Conservation (phyloP, 2,329 filamentous ascomycete species). For the Trichothecium roseum region DNA sequence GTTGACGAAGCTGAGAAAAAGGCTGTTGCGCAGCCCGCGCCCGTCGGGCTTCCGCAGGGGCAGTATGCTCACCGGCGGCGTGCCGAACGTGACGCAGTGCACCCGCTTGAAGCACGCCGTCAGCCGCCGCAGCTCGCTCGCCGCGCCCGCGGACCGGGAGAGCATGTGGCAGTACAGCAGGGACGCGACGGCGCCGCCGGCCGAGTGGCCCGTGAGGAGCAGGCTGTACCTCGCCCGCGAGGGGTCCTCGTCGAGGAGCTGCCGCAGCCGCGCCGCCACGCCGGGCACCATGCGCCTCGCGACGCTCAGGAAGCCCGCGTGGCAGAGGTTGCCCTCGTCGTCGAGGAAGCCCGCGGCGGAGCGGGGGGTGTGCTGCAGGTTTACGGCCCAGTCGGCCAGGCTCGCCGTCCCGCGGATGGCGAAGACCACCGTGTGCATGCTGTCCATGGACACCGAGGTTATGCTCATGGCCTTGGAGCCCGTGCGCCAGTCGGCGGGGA, state of each 20-base stretch:
- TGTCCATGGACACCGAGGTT: conserved; percentile 69
- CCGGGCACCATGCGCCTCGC: conserved; percentile 65
- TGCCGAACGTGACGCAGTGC: conserved; percentile 80
- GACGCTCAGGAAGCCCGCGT: conserved; percentile 68
- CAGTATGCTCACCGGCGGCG: conserved; percentile 64
- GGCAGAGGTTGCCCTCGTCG: conserved; percentile 66
- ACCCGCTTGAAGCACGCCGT: conserved; percentile 65
- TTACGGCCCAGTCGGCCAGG: conserved; percentile 81
- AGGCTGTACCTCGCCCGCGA: conserved; percentile 55
- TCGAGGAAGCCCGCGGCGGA: conserved; percentile 64
- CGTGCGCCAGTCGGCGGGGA: conserved; percentile 59
- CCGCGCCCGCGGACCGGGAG: conserved; percentile 37
- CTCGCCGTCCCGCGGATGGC: conserved; percentile 73
- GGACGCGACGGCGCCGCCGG: conserved; percentile 73
- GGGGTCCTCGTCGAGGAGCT: conserved; percentile 63
- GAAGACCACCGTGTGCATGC: conserved; percentile 70
- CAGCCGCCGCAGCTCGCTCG: conserved; percentile 60
- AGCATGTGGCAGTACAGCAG: conserved; percentile 79
- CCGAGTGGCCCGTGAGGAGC: conserved; percentile 77
- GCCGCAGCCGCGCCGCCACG: conserved; percentile 59
- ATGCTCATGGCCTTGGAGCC: conserved; percentile 83
- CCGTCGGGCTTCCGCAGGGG: conserved; percentile 52
- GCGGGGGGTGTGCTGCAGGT: conserved; percentile 59
- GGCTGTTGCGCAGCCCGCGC: conserved; percentile 45
- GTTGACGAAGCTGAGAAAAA: conserved; percentile 75